Conservation (phyloP, 1,284 basidiomycete genomes). For the Grifola frondosa region DNA sequence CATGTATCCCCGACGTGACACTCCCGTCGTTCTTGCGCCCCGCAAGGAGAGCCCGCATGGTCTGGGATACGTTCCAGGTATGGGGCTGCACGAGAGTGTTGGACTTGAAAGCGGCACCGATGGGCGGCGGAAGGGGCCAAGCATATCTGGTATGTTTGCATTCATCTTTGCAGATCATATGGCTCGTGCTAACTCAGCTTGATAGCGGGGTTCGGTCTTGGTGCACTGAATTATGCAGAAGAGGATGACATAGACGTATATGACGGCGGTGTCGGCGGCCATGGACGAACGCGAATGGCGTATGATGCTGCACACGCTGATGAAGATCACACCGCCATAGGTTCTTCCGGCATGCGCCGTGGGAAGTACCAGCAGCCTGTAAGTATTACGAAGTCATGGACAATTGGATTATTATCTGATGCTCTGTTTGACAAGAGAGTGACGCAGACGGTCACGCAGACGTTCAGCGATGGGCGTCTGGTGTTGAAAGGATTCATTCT, state of each 20-base stretch:
- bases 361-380: conserved; percentile 26
- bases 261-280: conserved; percentile 41
- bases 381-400: no score
- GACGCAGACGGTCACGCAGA: conserved; percentile 20
- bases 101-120: conserved; percentile 32
- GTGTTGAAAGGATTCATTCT: conserved; percentile 78
- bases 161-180: conserved; percentile 3
- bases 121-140: conserved; percentile 43
- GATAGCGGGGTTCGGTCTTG: conserved; percentile 79
- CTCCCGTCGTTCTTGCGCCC: conserved; percentile 58
- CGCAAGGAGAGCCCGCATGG: conserved; percentile 79
- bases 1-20: conserved; percentile 83
- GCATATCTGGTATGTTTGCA: conserved; percentile 52
- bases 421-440: conserved; percentile 17
- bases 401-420: no score
- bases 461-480: conserved; percentile 64
- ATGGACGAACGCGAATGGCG: conserved; percentile 55
- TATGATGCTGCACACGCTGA: conserved; percentile 74
- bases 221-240: conserved; percentile 84
- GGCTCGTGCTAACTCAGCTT: background rate
- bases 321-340: conserved; percentile 40
- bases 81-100: conserved; percentile 62
- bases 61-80: conserved; percentile 71
- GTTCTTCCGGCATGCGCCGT: conserved; percentile 11
- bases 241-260: conserved; percentile 91